phyloP scores from a whole-genome alignment of 129 eudicot species.

The Scalesia atractyloides region DNA sequence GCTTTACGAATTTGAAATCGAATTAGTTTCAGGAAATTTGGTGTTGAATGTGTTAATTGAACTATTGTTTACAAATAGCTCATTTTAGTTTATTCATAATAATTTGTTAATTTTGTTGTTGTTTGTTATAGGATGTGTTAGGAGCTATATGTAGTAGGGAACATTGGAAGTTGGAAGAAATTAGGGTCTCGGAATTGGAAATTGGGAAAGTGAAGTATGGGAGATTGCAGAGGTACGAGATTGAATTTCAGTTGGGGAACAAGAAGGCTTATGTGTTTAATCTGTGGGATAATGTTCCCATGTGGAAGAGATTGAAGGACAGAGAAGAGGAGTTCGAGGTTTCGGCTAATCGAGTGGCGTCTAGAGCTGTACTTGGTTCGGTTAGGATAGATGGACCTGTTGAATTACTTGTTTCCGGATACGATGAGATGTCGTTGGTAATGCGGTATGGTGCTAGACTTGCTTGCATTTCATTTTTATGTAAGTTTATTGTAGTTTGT shows the following conservation, averaged over 20 bases:
- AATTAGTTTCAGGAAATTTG: no score
- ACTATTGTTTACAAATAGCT: neutral
- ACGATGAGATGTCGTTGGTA: constrained; percentile 49
- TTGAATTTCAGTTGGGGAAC: constrained; percentile 47
- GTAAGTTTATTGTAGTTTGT: neutral
- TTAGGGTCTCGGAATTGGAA: constrained; percentile 61
- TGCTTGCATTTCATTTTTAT: neutral
- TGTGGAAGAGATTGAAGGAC: constrained; percentile 53
- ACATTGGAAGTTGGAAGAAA: constrained; percentile 54
- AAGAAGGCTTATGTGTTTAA: constrained; percentile 46
- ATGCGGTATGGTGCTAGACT: constrained; percentile 51
- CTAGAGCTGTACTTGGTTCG: constrained; percentile 45
- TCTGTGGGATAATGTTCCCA: constrained; percentile 45
- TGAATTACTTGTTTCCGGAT: constrained; percentile 47
- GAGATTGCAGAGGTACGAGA: constrained; percentile 48
- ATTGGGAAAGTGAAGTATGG: constrained; percentile 49
- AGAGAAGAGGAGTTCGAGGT: constrained; percentile 46
- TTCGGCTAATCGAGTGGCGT: constrained; percentile 46
- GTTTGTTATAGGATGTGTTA: constrained; percentile 51
- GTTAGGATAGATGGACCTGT: constrained; percentile 64
- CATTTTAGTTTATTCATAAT: neutral
- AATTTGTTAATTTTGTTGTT: neutral
- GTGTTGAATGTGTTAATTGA: neutral
- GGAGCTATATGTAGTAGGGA: constrained; percentile 44
- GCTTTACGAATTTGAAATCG: no score